Base-by-base conservation (phyloP, 2,329 filamentous ascomycete species). In the Decorospora gaudefroyi region DNA sequence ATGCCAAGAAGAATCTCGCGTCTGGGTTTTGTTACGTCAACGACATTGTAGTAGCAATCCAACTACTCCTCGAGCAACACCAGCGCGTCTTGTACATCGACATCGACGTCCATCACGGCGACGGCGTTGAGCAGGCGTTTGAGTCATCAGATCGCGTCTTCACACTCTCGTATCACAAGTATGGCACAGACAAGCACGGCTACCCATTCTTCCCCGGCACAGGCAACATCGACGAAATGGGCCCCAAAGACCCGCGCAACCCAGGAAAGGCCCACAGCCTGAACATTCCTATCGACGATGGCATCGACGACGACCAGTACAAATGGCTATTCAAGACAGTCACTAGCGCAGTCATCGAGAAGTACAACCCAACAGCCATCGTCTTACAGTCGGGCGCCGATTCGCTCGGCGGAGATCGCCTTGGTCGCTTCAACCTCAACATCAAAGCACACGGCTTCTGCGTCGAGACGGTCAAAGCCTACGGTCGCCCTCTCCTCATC, bases 1-100 rank as follows among this genome's bases (percentile, higher is more conserved):
- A 99, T 65, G 93, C 93, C 31, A 96, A 97, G 72, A 93, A 92
- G 67, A 83, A 86, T 39, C 90, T 96, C 72, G 92, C 93, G 0
- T 92, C 87, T 10, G 93, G 93, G 0, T 99, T 99, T 72, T 99
- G 93, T 75, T 99, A 99, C 74, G 90, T 97, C 74, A 99, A 99
- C 71, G 93, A 99, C 71, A 97, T 97, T 61, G 93, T 97, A 45
- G 81, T 99, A 32, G 90, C 88, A 23, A 93, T 96, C 59, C 80
- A 97, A 25, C 87, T 96, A 68, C 81, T 99, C 7, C 78, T 97
- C 11, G 85, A 88, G 19, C 81, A 86, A 63, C 83, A 91, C 59
- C 84, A 90, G 11, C 86, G 91, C 34, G 91, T 97, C 6, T 78
- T 97, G 45, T 96, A 97, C 71, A 91, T 97, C 70, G 90, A 95